Evolutionary conservation across 768 basidiomycete genomes (phyloP).

Genomic region (Mycena venus): DNA sequence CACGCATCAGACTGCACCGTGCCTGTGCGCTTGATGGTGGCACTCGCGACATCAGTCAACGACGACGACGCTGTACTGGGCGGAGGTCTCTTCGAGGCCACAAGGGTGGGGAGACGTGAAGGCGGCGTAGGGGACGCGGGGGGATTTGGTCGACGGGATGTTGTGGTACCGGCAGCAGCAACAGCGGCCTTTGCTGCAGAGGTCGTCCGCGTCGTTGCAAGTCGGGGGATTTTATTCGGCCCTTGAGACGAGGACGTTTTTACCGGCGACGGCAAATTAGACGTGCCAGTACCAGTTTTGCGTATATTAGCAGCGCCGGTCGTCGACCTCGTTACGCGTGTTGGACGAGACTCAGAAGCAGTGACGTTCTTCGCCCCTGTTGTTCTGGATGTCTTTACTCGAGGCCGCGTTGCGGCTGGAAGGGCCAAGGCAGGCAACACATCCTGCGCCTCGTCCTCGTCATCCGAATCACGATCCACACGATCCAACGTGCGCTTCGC

Average conservation of each 20-base stretch:
- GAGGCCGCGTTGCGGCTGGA: constrained; percentile 54
- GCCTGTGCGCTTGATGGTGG: constrained; percentile 54
- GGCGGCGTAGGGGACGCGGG: constrained; percentile 75
- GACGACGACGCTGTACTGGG: constrained; percentile 55
- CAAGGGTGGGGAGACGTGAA: constrained; percentile 83
- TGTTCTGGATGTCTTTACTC: constrained; percentile 55
- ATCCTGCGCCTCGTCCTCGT: constrained; percentile 75
- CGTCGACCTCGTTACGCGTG: constrained; percentile 80
- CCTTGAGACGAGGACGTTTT: constrained; percentile 61
- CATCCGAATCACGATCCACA: constrained; percentile 76
- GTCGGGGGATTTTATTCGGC: constrained; percentile 78
- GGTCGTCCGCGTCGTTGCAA: constrained; percentile 66
- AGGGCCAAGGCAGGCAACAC: constrained; percentile 73
- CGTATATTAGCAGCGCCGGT: constrained; percentile 69
- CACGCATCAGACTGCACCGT: constrained; percentile 69
- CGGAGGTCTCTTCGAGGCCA: constrained; percentile 66
- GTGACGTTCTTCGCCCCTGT: constrained; percentile 62
- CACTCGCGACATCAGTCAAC: constrained; percentile 63
- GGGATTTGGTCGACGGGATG: constrained; percentile 49
- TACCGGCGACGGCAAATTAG: constrained; percentile 50
- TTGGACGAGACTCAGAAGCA: constrained; percentile 79
- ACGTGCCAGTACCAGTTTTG: constrained; percentile 58
- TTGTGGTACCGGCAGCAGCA: constrained; percentile 50
- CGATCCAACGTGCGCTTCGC: constrained; percentile 74
- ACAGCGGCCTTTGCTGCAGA: constrained; percentile 61